Percentiles rank a stretch among this genome's conserved stretches.
phyloP scores from a whole-genome alignment of 2,329 filamentous ascomycete genomes.

The Colletotrichum falcatum region DNA sequence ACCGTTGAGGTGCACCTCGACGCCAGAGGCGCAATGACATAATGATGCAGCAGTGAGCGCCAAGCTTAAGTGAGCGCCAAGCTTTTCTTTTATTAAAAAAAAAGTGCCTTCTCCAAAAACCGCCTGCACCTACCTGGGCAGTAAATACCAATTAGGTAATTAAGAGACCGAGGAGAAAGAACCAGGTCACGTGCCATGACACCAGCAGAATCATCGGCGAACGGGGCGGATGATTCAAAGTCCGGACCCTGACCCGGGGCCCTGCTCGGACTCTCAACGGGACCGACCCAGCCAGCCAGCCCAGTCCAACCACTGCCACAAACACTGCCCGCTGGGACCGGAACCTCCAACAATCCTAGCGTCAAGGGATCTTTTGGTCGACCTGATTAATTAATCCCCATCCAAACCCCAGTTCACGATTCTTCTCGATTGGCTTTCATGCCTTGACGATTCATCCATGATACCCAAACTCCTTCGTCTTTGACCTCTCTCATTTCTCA shows the following conservation, averaged over 20 bases:
- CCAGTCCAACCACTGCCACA: constrained; percentile 16
- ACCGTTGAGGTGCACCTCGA: not conserved
- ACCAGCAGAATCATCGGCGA: not conserved
- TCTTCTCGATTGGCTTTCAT: constrained; percentile 16
- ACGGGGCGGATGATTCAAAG: not conserved
- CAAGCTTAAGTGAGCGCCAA: not conserved
- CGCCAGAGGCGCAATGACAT: constrained; percentile 20
- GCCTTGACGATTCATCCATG: constrained; percentile 37
- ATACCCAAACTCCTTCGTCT: constrained; percentile 19
- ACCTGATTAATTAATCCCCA: constrained; percentile 13
- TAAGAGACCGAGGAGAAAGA: not conserved
- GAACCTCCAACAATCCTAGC: constrained; percentile 25
- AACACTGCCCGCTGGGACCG: constrained; percentile 21
- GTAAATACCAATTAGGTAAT: not conserved
- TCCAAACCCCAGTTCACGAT: not conserved
- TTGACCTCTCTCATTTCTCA: not conserved
- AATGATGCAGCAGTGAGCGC: not conserved
- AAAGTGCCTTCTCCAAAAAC: not conserved
- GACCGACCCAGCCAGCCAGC: constrained; percentile 3
- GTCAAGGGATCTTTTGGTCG: constrained; percentile 23
- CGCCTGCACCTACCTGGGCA: not conserved
- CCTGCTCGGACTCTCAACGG: constrained; percentile 18
- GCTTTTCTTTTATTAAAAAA: no score
- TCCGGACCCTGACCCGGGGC: constrained; percentile 14
- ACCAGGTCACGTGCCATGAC: not conserved